These are phyloP conservation scores for Wickerhamomyces silvicola DNA, from an alignment of 805 yeast species.

Conservation along the genomic window DNA sequence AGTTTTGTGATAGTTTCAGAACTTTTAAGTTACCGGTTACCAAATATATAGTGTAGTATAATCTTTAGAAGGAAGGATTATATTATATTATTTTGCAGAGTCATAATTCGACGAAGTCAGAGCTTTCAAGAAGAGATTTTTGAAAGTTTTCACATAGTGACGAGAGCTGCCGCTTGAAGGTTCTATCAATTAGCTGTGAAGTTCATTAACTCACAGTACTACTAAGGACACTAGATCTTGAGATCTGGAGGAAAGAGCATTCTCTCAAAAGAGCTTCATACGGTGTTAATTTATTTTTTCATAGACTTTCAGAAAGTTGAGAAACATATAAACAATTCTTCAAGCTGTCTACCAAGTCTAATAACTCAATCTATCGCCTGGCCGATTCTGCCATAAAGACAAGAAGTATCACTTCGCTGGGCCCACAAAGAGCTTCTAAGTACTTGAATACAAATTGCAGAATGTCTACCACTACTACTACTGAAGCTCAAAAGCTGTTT, in stretches of 20 bases:
- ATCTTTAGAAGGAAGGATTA: constrained; percentile 2
- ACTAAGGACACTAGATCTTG: background rate
- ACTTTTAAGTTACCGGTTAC: background rate
- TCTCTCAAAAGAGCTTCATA: constrained; percentile 1
- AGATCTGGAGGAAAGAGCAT: too few relatives aligned
- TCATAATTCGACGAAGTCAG: constrained; percentile 2
- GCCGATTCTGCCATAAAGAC: constrained; percentile 18
- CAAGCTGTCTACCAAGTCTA: constrained; percentile 16
- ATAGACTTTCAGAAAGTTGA: background rate
- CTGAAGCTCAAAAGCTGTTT: background rate
- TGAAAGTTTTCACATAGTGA: too few relatives aligned
- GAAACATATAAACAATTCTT: background rate
- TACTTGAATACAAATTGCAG: constrained; percentile 3
- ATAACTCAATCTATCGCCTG: constrained; percentile 17
- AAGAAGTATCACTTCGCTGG: constrained; percentile 6
- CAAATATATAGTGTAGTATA: constrained; percentile 3
- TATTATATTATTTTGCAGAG: constrained; percentile 2
- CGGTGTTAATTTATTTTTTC: too few relatives aligned
- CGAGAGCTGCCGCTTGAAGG: constrained; percentile 50
- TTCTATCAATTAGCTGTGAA: constrained; percentile 8
- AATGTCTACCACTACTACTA: constrained; percentile 15
- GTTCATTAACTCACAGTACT: constrained; percentile 2
- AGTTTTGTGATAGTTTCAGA: too few relatives aligned
- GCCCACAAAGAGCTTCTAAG: background rate
- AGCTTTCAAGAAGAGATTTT: too few relatives aligned